These are phyloP conservation scores for Rhizopus microsporus DNA, from an alignment of 371 early-diverging fungal species.

Conservation along the genomic window DNA sequence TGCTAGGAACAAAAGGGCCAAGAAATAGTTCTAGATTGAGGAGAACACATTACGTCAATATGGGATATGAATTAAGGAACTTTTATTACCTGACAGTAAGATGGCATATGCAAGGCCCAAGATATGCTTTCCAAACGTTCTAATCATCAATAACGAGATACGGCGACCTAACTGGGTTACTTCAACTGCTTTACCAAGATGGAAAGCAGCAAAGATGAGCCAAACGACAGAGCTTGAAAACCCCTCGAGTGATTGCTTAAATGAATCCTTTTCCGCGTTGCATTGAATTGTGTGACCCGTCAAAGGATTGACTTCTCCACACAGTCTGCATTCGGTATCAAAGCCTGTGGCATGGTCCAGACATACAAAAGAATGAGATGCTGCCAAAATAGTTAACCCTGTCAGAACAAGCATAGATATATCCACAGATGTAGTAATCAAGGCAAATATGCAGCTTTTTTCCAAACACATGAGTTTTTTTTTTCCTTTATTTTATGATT, in stretches of 20 bases:
- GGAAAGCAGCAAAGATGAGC: conserved; percentile 76
- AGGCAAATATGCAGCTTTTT: conserved; percentile 59
- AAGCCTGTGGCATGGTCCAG: conserved; percentile 46
- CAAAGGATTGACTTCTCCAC: conserved; percentile 42
- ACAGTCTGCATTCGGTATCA: conserved; percentile 55
- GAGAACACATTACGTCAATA: neutral
- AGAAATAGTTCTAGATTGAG: conserved; percentile 53
- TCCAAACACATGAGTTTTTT: conserved; percentile 6
- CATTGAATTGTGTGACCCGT: conserved; percentile 43
- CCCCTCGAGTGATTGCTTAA: conserved; percentile 58
- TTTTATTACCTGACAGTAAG: conserved; percentile 46
- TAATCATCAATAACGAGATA: conserved; percentile 56
- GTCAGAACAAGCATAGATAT: conserved; percentile 58
- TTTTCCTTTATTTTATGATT: neutral
- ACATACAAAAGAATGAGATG: conserved; percentile 66
- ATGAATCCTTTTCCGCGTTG: conserved; percentile 56
- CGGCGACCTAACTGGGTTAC: conserved; percentile 61
- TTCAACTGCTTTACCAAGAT: conserved; percentile 68
- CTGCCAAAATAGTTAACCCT: conserved; percentile 51
- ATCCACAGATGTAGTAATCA: conserved; percentile 61
- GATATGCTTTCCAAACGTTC: conserved; percentile 54
- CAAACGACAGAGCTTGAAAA: conserved; percentile 66
- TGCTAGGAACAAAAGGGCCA: conserved; percentile 74
- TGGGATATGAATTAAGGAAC: neutral
- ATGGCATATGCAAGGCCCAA: conserved; percentile 66